Evolutionary conservation across 2,329 filamentous ascomycete genomes (phyloP), one percentile per base, ranked within the genome.

Genomic region (Cladophialophora chaetospira): DNA sequence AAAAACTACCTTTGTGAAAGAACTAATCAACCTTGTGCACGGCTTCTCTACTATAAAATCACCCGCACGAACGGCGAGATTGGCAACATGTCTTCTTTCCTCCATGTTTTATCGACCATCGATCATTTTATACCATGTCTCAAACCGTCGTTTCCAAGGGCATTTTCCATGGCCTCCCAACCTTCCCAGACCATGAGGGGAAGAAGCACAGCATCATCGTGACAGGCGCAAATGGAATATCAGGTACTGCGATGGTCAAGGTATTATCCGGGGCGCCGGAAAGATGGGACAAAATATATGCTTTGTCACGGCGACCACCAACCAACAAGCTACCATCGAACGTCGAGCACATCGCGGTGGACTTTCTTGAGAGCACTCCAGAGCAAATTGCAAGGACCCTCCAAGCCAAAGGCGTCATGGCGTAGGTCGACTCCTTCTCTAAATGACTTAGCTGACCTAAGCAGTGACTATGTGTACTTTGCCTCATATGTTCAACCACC

Each of bases 181-280:
- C 73, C 5, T 79, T 74, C 58, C 54, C 60, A 13, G 11, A 48
- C 3, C 62, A 71, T 3, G 67, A 70, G 0, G 59, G 73, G 45
- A 72, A 74, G 59, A 71, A 69, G 21, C 71, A 80, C 19, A 79
- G 76, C 0, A 79, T 79, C 2, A 75, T 82, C 44, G 72, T 82
- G 31, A 80, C 77, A 0, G 79, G 79, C 5, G 77, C 78, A 42
- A 82, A 80, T 70, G 80, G 79, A 3, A 78, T 82, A 25, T 80
- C 77, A 0, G 79, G 80, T 1, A 72, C 77, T 57, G 73, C 79
- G 62, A 80, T 79, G 72, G 66, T 82, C 28, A 75, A 75, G 10
- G 78, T 76, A 1, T 71, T 82, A 1, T 68, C 71, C n/a, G 70
- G 78, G 35, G 68, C 70, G 11, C 61, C 61, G 2, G 57, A 75